A percentile compares a stretch with the other conserved stretches of the same genome.
Evolutionary conservation across 768 basidiomycete genomes (phyloP).

Genomic region (Serendipita indica): DNA sequence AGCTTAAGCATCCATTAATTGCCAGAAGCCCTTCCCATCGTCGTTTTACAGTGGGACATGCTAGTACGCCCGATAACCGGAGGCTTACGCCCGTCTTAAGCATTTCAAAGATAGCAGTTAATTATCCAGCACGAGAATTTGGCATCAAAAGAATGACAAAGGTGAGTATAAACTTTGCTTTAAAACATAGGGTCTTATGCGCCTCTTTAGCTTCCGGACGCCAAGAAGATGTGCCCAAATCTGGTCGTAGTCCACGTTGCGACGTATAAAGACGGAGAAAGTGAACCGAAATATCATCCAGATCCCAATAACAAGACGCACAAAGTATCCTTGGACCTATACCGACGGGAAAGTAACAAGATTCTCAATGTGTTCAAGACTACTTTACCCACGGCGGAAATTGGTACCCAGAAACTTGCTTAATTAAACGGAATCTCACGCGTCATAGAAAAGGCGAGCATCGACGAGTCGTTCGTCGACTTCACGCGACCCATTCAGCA

Average conservation of each 20-base stretch:
- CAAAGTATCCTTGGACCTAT: constrained; percentile 91
- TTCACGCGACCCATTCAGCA: constrained; percentile 70
- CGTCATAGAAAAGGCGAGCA: constrained; percentile 78
- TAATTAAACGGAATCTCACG: background rate
- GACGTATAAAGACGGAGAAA: constrained; percentile 77
- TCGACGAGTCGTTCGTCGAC: constrained; percentile 95
- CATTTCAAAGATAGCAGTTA: constrained; percentile 61
- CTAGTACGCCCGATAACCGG: constrained; percentile 21
- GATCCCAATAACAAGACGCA: constrained; percentile 79
- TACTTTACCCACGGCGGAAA: constrained; percentile 58
- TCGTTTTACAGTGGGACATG: constrained; percentile 77
- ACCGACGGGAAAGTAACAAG: constrained; percentile 79
- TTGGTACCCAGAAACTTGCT: constrained; percentile 38
- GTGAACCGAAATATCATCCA: constrained; percentile 84
- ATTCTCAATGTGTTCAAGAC: constrained; percentile 74
- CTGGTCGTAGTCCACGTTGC: constrained; percentile 83
- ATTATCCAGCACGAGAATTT: constrained; percentile 84
- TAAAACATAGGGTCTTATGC: constrained; percentile 4
- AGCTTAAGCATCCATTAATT: constrained; percentile 18
- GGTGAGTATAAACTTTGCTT: constrained; percentile 21
- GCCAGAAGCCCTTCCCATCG: constrained; percentile 39
- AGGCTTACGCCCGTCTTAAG: background rate
- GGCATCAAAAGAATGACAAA: constrained; percentile 90
- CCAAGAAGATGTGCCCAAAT: constrained; percentile 72
- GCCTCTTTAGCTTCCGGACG: constrained; percentile 37